Conservation (phyloP, 352 stramenopile genomes). For the Blastocystis sp. region DNA sequence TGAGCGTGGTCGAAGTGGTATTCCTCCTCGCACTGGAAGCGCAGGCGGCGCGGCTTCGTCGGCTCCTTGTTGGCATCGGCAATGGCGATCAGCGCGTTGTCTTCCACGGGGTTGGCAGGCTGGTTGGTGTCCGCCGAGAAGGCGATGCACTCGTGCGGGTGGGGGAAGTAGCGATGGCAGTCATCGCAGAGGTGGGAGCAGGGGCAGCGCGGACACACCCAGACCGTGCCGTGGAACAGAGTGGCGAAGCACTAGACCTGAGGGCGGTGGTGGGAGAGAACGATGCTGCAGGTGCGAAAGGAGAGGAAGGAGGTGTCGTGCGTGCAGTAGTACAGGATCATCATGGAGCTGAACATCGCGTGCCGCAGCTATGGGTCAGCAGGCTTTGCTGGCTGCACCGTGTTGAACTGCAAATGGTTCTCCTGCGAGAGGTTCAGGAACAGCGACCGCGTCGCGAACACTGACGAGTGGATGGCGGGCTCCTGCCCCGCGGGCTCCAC, state of each 20-base stretch:
- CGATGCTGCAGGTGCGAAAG: neutral
- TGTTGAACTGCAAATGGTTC: slow-evolving; percentile 98
- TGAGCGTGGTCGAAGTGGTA: neutral
- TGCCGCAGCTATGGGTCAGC: slow-evolving; percentile 78
- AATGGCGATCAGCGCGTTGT: neutral
- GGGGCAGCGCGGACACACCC: neutral
- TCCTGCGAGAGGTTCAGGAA: slow-evolving; percentile 51
- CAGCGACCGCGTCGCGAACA: slow-evolving; percentile 32
- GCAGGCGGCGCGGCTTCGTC: neutral
- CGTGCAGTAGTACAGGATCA: slow-evolving; percentile 93
- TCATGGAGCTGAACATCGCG: slow-evolving; percentile 98
- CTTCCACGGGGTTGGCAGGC: neutral
- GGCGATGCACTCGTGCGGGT: neutral
- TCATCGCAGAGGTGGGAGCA: neutral
- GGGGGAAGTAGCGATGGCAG: neutral
- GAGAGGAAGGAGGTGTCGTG: neutral
- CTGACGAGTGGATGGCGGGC: slow-evolving; percentile 71
- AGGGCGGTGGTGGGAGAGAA: neutral
- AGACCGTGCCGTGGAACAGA: neutral
- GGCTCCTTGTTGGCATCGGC: neutral
- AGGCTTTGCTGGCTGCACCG: slow-evolving; percentile 68
- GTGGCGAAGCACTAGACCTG: neutral
- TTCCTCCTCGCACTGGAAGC: neutral
- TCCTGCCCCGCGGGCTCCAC: slow-evolving; percentile 74
- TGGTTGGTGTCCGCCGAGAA: neutral